A percentile compares a stretch with the other conserved stretches of the same genome.
Evolutionary conservation across 2,329 filamentous ascomycete genomes (phyloP).

Genomic region (Cladosporium oxysporum): DNA sequence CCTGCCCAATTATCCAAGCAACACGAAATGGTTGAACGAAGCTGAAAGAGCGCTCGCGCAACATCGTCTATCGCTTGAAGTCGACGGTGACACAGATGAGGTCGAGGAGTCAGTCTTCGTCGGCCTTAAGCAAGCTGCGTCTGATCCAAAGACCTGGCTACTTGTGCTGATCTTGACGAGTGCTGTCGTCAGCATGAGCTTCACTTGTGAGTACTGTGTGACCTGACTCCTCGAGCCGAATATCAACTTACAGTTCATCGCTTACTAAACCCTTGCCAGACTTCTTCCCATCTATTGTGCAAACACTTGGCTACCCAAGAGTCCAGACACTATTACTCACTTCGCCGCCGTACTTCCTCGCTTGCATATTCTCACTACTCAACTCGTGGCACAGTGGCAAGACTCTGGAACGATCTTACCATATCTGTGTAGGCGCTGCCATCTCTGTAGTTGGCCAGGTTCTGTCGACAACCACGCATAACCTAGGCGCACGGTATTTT

Average conservation of each 20-base stretch:
- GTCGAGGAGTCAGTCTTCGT: conserved; percentile 38
- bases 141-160: conserved; percentile 17
- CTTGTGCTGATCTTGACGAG: conserved; percentile 14
- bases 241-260: too few species aligned
- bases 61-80: conserved; percentile 39
- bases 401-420: conserved; percentile 44
- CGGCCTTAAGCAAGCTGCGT: conserved; percentile 12
- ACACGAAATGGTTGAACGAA: conserved; percentile 45
- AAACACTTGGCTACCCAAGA: conserved; percentile 40
- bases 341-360: conserved; percentile 40
- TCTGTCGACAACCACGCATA: neutral
- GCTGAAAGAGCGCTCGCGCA: conserved; percentile 39
- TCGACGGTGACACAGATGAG: conserved; percentile 49
- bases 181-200: conserved; percentile 12
- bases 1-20: conserved; percentile 64
- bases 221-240: too few species aligned
- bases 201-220: neutral
- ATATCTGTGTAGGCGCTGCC: conserved; percentile 29
- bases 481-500: conserved; percentile 10
- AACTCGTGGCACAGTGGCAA: conserved; percentile 44
- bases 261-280: neutral
- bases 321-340: conserved; percentile 39
- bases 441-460: conserved; percentile 3
- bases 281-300: conserved; percentile 35
- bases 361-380: conserved; percentile 36